phyloP scores from a whole-genome alignment of 805 yeast species.

The Ogataea parapolymorpha region DNA sequence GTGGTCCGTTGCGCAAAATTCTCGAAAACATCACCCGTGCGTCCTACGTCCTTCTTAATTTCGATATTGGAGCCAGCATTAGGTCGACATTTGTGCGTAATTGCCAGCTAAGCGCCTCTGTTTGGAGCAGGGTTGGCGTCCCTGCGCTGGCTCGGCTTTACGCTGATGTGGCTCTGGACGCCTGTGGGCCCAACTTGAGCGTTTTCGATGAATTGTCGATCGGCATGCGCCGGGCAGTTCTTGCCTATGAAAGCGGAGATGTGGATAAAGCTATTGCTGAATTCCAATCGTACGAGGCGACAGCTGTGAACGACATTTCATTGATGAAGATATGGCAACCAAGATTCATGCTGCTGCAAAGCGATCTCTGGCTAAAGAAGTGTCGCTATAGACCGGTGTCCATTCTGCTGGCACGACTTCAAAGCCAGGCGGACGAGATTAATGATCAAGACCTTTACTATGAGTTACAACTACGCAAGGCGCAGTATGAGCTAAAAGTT shows the following conservation, averaged over 20 bases:
- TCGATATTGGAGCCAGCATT: slow-evolving; percentile 33
- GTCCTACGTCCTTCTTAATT: slow-evolving; percentile 50
- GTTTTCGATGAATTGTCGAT: slow-evolving; percentile 39
- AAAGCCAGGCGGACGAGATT: slow-evolving; percentile 32
- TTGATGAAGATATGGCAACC: slow-evolving; percentile 41
- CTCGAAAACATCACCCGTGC: slow-evolving; percentile 59
- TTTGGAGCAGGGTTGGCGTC: slow-evolving; percentile 54
- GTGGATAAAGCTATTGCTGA: slow-evolving; percentile 37
- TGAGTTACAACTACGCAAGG: slow-evolving; percentile 28
- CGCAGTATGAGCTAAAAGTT: slow-evolving; percentile 19
- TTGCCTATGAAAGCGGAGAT: slow-evolving; percentile 38
- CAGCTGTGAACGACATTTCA: slow-evolving; percentile 33
- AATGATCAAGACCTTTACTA: slow-evolving; percentile 30
- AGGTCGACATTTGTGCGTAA: slow-evolving; percentile 41
- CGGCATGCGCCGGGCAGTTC: slow-evolving; percentile 37
- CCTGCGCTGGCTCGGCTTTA: slow-evolving; percentile 45
- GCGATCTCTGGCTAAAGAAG: slow-evolving; percentile 36
- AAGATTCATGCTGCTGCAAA: slow-evolving; percentile 38
- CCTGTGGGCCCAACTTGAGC: slow-evolving; percentile 33
- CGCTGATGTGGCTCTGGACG: slow-evolving; percentile 42
- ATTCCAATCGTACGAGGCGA: slow-evolving; percentile 32
- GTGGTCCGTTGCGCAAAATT: slow-evolving; percentile 42
- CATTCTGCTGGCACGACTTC: slow-evolving; percentile 32
- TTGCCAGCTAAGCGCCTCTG: slow-evolving; percentile 42
- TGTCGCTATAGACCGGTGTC: slow-evolving; percentile 37